Conservation (phyloP, 306 rosid species). For the Hippophae gyantsensis region DNA sequence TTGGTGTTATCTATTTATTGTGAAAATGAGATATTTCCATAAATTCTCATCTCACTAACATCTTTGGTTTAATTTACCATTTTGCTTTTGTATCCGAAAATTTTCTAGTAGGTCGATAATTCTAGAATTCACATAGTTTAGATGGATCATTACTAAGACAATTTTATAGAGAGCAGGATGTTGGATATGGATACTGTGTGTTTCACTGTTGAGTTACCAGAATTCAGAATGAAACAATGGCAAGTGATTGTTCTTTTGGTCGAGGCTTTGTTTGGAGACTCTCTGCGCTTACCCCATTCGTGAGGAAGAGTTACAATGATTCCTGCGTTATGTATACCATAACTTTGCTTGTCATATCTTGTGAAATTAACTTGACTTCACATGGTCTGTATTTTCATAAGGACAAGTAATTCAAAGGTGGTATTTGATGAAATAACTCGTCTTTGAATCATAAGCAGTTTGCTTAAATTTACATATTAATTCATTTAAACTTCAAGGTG, state of each 20-base stretch:
- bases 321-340: conserved; percentile 46
- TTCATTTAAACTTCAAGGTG: too few relatives aligned
- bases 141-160: conserved; percentile 9
- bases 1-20: too few relatives aligned
- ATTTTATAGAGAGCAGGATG: conserved; percentile 44
- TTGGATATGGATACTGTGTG: conserved; percentile 61
- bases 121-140: neutral
- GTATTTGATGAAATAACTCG: too few relatives aligned
- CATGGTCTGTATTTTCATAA: too few relatives aligned
- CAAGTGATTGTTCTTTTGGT: conserved; percentile 66
- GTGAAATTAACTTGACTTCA: too few relatives aligned
- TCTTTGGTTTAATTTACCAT: too few relatives aligned
- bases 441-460: too few relatives aligned
- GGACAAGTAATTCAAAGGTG: too few relatives aligned
- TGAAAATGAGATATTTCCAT: too few relatives aligned
- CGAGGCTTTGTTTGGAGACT: conserved; percentile 65
- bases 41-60: too few relatives aligned
- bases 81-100: neutral
- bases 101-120: too few relatives aligned
- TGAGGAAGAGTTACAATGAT: conserved; percentile 45
- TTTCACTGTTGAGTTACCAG: conserved; percentile 65
- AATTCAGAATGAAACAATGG: conserved; percentile 83
- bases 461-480: too few relatives aligned
- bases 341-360: conserved; percentile 1
- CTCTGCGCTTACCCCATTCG: conserved; percentile 53